Percentiles rank a stretch among this genome's conserved stretches.
Evolutionary conservation across 768 basidiomycete genomes (phyloP).

Genomic region (Goffeauzyma gilvescens): DNA sequence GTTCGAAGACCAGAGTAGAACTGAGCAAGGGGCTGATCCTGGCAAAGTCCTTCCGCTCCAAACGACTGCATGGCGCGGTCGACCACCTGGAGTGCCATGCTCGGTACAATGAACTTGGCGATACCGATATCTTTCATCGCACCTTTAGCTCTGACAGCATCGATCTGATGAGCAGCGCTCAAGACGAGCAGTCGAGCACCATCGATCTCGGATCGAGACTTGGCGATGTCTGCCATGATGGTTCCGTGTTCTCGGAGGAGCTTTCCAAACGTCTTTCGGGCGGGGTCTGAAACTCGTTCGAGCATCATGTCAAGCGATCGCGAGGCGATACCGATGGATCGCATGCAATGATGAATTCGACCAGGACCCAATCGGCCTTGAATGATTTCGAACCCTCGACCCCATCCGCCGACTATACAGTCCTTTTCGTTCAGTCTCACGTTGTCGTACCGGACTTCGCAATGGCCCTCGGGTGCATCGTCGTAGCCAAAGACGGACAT

Average conservation of each 20-base stretch:
- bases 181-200: conserved; percentile 67
- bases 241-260: conserved; percentile 83
- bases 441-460: conserved; percentile 82
- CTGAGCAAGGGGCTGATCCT: conserved; percentile 64
- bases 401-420: conserved; percentile 63
- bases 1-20: conserved; percentile 68
- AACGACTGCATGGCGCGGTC: conserved; percentile 92
- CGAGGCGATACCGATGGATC: conserved; percentile 75
- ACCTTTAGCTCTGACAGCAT: conserved; percentile 74
- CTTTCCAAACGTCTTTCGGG: conserved; percentile 84
- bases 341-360: conserved; percentile 96
- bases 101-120: conserved; percentile 92
- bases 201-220: conserved; percentile 85
- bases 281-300: conserved; percentile 76
- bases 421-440: conserved; percentile 72
- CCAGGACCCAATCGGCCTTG: conserved; percentile 93
- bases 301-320: conserved; percentile 72
- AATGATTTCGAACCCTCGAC: conserved; percentile 88
- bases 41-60: conserved; percentile 87
- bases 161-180: conserved; percentile 82
- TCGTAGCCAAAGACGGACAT: conserved; percentile 89
- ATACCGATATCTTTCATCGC: conserved; percentile 95
- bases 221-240: conserved; percentile 74
- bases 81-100: conserved; percentile 67
- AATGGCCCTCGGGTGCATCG: conserved; percentile 91